Conservation (phyloP, 176 grass and related monocot genomes). For the Juncus inflexus region DNA sequence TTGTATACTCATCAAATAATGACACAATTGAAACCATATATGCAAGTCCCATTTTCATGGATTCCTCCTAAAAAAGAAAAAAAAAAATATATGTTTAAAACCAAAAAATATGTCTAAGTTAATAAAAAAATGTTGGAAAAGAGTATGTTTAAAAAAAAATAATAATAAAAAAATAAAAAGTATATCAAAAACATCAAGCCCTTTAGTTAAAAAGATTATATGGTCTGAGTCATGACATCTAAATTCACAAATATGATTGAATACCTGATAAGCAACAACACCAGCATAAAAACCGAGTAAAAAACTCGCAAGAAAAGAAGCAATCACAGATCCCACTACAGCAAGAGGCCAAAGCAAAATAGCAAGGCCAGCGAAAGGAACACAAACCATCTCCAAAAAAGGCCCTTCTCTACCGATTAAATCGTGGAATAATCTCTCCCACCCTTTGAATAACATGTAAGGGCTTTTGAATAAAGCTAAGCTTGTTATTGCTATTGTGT, state of each 20-base stretch:
- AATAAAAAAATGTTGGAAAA: neutral
- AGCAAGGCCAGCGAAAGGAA: conserved; percentile 73
- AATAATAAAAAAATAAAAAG: neutral
- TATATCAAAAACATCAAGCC: neutral
- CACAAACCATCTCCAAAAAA: conserved; percentile 79
- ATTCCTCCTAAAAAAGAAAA: conserved; percentile 52
- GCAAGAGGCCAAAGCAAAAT: conserved; percentile 85
- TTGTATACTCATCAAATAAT: conserved; percentile 80
- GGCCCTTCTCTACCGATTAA: conserved; percentile 83
- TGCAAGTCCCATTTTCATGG: conserved; percentile 64
- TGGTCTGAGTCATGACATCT: too few species aligned
- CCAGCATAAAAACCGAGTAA: conserved; percentile 54
- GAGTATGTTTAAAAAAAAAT: neutral
- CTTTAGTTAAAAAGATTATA: neutral
- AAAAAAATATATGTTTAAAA: neutral
- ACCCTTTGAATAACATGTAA: conserved; percentile 79
- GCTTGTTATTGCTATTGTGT: conserved; percentile 59
- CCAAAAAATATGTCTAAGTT: neutral
- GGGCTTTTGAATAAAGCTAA: conserved; percentile 85
- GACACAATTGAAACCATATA: conserved; percentile 69
- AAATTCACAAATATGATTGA: neutral
- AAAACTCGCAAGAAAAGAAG: conserved; percentile 69
- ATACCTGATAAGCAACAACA: conserved; percentile 69
- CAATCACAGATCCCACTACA: conserved; percentile 48
- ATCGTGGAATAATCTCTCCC: conserved; percentile 72